Evolutionary conservation across 345 rosid species (phyloP), one percentile per base, ranked within the genome.

Genomic region (Camelina neglecta): DNA sequence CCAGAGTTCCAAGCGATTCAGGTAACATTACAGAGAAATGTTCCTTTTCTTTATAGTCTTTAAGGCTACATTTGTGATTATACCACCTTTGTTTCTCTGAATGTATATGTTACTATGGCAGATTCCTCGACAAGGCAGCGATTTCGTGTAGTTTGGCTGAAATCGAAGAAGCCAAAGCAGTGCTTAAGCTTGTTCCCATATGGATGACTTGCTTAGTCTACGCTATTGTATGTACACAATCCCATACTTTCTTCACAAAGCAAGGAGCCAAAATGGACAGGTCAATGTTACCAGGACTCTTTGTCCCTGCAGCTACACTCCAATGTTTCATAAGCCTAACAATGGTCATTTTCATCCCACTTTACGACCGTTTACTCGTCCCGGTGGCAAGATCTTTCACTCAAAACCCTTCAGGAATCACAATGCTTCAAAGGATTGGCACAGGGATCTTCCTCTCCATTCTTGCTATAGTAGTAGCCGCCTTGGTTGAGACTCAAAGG

Each of bases 221-320:
- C 50, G 87, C 86, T 20, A 63, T 85, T 59, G 85, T 83, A 18
- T 68, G 11, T 44, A 85, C 88, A 58, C 93, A 88, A 57, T 58
- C 82, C 8, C 45, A 81, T 12, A 88, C 90, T 23, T 81, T 88
- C 61, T 88, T 85, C 42, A 85, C 89, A 23, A 88, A 85, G 74
- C 89, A 86, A 80, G 93, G 90, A 60, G 89, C 81, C 65, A 81
- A 83, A 2, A 62, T 86, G 87, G 84, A 86, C 74, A 81, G 93
- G 65, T 67, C 79, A 69, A 58, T 88, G n/a, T 44, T 71, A 56
- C 44, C 53, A 35, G 75, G 77, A 20, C 73, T 86, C 23, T 21
- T 79, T n/a, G 74, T 88, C 50, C 85, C 90, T 1, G 80, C 90
- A 8, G 85, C 93, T 60, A 24, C 93, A 54, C 84, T 88, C 63